phyloP scores from a whole-genome alignment of 2,329 filamentous ascomycete genomes.

The Penicillium sp. region DNA sequence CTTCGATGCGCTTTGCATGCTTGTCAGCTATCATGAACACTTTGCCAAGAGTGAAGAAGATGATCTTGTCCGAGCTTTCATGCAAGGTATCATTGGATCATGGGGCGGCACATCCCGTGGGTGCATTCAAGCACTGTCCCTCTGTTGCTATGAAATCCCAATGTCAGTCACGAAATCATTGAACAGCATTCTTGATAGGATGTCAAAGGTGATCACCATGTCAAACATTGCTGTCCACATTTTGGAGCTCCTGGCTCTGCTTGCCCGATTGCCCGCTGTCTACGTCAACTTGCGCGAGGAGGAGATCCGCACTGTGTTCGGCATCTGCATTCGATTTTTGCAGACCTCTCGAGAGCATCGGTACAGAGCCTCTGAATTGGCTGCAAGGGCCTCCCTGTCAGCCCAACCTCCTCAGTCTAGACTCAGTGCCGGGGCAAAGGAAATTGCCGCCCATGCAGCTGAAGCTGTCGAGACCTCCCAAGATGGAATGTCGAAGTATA shows the following conservation, averaged over 20 bases:
- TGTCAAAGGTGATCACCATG: conserved; percentile 95
- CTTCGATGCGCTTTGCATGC: conserved; percentile 80
- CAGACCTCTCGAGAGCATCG: conserved; percentile 73
- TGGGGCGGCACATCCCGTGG: conserved; percentile 85
- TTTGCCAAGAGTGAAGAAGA: conserved; percentile 85
- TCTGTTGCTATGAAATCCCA: conserved; percentile 93
- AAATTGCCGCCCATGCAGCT: conserved; percentile 33
- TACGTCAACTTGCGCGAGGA: conserved; percentile 88
- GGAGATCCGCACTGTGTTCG: conserved; percentile 91
- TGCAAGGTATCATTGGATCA: conserved; percentile 71
- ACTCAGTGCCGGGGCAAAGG: conserved; percentile 44
- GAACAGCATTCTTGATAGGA: conserved; percentile 82
- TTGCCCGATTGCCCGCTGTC: conserved; percentile 78
- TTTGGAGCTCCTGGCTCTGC: conserved; percentile 85
- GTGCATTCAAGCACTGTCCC: conserved; percentile 90
- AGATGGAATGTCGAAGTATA: conserved; percentile 85
- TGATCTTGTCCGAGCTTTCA: conserved; percentile 81
- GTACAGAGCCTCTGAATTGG: conserved; percentile 32
- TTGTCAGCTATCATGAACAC: conserved; percentile 84
- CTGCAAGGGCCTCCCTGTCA: conserved; percentile 30
- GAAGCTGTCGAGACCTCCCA: conserved; percentile 43
- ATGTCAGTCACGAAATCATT: conserved; percentile 81
- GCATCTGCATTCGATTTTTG: conserved; percentile 89
- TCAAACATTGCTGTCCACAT: conserved; percentile 90
- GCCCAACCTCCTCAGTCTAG: conserved; percentile 18